Evolutionary conservation across 306 rosid species (phyloP).

Genomic region (Glycine latifolia): DNA sequence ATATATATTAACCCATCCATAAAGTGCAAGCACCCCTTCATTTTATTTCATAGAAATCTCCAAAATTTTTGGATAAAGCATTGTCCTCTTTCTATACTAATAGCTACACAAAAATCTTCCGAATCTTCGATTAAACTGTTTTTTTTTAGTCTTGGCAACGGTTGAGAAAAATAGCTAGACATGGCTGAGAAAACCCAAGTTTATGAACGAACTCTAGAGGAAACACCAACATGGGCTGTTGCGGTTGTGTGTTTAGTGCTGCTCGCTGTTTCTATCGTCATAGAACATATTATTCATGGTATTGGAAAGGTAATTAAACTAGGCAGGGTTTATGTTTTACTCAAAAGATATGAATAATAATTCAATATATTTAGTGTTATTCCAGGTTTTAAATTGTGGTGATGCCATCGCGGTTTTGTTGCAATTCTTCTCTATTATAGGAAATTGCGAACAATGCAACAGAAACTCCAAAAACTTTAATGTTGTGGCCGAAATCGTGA

Average conservation of each 20-base stretch:
- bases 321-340: neutral
- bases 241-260: conserved; percentile 75
- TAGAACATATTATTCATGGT: conserved; percentile 68
- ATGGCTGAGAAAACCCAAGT: conserved; percentile 6
- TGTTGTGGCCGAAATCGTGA: neutral
- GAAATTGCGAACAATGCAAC: no score
- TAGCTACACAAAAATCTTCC: neutral
- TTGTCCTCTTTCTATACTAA: no score
- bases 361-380: neutral
- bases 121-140: neutral
- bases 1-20: neutral
- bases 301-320: conserved; percentile 54
- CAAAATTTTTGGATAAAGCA: neutral
- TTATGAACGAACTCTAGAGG: conserved; percentile 52
- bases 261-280: conserved; percentile 65
- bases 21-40: conserved; percentile 1
- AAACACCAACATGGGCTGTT: conserved; percentile 89
- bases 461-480: no score
- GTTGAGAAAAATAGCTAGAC: neutral
- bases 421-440: no score
- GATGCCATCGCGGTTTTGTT: no score
- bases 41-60: neutral
- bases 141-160: neutral
- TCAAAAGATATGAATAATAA: neutral
- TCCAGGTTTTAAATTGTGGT: neutral